phyloP scores from a whole-genome alignment of 176 grass and related monocot genomes.

The Oryza meyeriana region DNA sequence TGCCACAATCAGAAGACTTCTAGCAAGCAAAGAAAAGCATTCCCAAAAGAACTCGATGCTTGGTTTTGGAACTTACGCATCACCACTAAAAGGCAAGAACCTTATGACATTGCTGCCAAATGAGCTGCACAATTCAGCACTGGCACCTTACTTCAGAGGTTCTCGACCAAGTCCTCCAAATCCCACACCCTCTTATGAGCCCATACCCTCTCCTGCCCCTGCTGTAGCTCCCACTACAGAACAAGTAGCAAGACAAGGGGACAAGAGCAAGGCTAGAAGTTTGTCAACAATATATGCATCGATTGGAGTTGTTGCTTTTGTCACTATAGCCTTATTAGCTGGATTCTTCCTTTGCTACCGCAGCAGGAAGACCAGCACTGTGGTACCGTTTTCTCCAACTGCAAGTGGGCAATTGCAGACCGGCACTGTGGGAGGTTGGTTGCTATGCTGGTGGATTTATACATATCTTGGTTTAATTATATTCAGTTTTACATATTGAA shows the following conservation, averaged over 20 bases:
- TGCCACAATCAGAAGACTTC: constrained; percentile 8
- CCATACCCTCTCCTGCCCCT: not conserved
- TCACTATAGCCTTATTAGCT: constrained; percentile 25
- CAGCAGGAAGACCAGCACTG: constrained; percentile 37
- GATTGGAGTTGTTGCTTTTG: constrained; percentile 45
- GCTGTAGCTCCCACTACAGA: not conserved
- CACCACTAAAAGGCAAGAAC: not conserved
- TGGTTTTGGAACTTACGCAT: not conserved
- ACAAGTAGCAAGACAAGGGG: not conserved
- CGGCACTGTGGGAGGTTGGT: constrained; percentile 50
- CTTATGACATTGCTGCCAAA: no score
- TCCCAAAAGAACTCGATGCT: not conserved
- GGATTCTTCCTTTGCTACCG: constrained; percentile 41
- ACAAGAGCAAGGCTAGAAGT: constrained; percentile 13
- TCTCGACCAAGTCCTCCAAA: not conserved
- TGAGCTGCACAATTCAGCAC: not conserved
- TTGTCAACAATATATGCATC: constrained; percentile 16
- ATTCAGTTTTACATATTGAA: not conserved
- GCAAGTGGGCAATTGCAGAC: constrained; percentile 58
- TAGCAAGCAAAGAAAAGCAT: constrained; percentile 20
- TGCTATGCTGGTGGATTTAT: constrained; percentile 15
- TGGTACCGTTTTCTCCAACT: constrained; percentile 64
- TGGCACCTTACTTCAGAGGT: not conserved
- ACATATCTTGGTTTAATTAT: constrained; percentile 3
- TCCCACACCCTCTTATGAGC: constrained; percentile 12